Evolutionary conservation across 805 yeast genomes (phyloP), one percentile per base, ranked within the genome.

Genomic region (Wickerhamomyces pijperi): DNA sequence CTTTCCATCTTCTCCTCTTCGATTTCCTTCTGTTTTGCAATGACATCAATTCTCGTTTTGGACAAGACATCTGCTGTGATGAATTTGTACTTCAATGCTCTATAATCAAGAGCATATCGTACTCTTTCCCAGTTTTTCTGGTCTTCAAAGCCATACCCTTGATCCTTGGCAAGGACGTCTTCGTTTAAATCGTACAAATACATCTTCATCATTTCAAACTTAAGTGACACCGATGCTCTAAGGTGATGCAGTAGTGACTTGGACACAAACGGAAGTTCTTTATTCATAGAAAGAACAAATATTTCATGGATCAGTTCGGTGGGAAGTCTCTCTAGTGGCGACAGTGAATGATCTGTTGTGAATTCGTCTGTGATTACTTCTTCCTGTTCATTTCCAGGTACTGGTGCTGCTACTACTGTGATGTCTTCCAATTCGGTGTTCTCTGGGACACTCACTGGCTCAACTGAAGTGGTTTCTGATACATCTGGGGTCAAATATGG

Each of bases 261-360:
- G 41, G 61, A 63, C 1, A 59, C 53, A 13, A 64, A 49, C 0
- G 70, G 64, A 4, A 72, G 54, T 4, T 41, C 29, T 9, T 61
- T 51, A n/a, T 63, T 51, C 2, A 65, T 66, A 3, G 69, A 52
- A n/a, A 45, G 43, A 3, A 62, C 47, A 46, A 68, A 65, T 9
- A 74, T 61, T 32, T 49, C 49, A 19, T 54, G 60, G 2, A 71
- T 42, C 2, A 74, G 39, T 40, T 72, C 76, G 3, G 50, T 39
- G 2, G 78, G 78, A 12, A 73, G 51, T 13, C 51, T 48, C 31
- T 59, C 60, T 11, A 68, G 18, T 5, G 45, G 41, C 9, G 53
- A 49, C 21, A 31, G 14, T 31, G 33, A 14, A 28, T 28, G 32
- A 13, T 28, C 32, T 28, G 32, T 8, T 8, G 14, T 15, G 16